Base-by-base conservation (phyloP, 1,139 yeast species). In the Zhuliangozyma parablackwelliae region DNA sequence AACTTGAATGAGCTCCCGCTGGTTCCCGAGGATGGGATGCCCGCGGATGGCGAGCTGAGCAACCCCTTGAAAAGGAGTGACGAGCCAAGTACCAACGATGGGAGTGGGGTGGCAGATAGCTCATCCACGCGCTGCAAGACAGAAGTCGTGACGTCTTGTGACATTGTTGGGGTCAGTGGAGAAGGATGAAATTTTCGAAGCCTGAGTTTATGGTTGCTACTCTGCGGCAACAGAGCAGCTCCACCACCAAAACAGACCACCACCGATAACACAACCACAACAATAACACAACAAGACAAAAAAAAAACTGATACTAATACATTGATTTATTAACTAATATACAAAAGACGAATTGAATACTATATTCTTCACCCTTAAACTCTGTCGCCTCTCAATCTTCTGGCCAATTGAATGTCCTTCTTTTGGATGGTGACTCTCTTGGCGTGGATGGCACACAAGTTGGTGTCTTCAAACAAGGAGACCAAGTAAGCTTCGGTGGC, bases 311-410 rank as follows among this genome's bases (percentile, higher is more conserved):
- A n/a, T n/a, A n/a, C n/a, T n/a, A n/a, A n/a, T n/a, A n/a, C n/a
- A n/a, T n/a, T n/a, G n/a, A n/a, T n/a, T n/a, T n/a, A n/a, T n/a
- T n/a, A n/a, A n/a, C 23, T 21, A 23, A 23, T 23, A 23, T 23
- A 23, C 24, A 23, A 23, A 23, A 23, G 5, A 3, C 7, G 24
- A 23, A 23, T 23, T 23, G 24, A 23, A 23, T 23, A 23, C 24
- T 7, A 2, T 6, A 3, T 23, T 6, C 3, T 23, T 23, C 5
- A 28, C 7, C 21, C 50, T 51, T 76, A 81, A 56, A 87, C 76
- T 80, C 92, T 82, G 75, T 83, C 97, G 69, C 97, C 97, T 78
- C 97, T 89, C 69, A 90, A 84, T 83, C 97, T 92, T 81, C 97
- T 89, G 54, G 97, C 97, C 67, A 90, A 84, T 74, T 89, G 96